A percentile compares a stretch with the other conserved stretches of the same genome.
Conservation (phyloP, 2,329 filamentous ascomycete genomes). For the Nigrospora oryzae region DNA sequence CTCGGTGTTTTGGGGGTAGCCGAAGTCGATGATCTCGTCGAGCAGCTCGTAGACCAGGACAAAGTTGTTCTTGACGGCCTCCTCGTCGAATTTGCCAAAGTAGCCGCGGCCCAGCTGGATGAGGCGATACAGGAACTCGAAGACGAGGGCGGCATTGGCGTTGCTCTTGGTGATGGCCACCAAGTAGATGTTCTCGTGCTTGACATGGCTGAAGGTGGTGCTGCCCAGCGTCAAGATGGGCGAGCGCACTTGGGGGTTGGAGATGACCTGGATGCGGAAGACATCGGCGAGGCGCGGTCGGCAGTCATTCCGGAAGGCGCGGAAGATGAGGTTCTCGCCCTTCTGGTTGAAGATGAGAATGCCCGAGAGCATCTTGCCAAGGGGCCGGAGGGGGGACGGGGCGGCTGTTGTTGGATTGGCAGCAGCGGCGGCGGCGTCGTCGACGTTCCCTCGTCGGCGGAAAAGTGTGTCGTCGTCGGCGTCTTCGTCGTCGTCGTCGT, state of each 20-base stretch:
- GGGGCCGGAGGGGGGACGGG: not conserved
- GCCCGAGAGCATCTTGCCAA: constrained; percentile 72
- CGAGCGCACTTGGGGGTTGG: constrained; percentile 93
- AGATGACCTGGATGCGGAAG: constrained; percentile 99
- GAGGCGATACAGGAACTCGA: constrained; percentile 93
- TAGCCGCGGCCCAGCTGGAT: constrained; percentile 88
- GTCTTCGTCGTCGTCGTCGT: too few relatives aligned
- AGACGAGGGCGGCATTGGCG: constrained; percentile 94
- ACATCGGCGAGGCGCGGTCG: constrained; percentile 95
- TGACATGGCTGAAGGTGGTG: constrained; percentile 98
- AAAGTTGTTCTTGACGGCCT: constrained; percentile 99
- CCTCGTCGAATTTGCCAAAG: constrained; percentile 98
- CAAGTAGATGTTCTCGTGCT: constrained; percentile 97
- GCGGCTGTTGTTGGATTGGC: too few relatives aligned
- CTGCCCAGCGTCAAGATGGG: constrained; percentile 95
- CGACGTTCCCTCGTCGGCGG: too few relatives aligned
- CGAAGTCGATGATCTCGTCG: constrained; percentile 98
- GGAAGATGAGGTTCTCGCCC: constrained; percentile 98
- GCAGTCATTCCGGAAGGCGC: constrained; percentile 97
- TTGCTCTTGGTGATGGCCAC: constrained; percentile 98
- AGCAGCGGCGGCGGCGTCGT: too few relatives aligned
- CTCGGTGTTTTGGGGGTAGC: constrained; percentile 97
- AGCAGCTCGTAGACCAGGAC: constrained; percentile 95
- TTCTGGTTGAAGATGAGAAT: constrained; percentile 99
- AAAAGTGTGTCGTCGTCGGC: too few relatives aligned